Percentiles rank a stretch among this genome's conserved stretches.
Evolutionary conservation across 2,329 filamentous ascomycete genomes (phyloP).

Genomic region (Trichoderma sp.): DNA sequence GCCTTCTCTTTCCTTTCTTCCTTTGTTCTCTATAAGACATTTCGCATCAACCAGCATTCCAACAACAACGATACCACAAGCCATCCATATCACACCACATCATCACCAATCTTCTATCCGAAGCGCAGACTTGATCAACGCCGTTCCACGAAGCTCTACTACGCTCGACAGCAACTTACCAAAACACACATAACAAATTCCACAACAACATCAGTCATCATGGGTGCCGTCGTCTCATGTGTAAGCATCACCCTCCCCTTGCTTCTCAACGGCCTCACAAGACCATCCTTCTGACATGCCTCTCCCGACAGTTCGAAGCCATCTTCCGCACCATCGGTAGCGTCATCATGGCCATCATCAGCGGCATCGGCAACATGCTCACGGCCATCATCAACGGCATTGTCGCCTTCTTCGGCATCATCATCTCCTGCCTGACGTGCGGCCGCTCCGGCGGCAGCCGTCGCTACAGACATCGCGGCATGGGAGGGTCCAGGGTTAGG

Average conservation of each 20-base stretch:
- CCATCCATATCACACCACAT: background rate
- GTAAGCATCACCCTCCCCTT: conserved; percentile 56
- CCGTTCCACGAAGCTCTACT: background rate
- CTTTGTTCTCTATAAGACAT: background rate
- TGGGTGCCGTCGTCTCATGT: conserved; percentile 84
- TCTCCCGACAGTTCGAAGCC: conserved; percentile 53
- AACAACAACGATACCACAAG: background rate
- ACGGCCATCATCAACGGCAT: conserved; percentile 69
- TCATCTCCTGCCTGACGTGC: conserved; percentile 67
- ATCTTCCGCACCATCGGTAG: conserved; percentile 66
- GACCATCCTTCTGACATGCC: conserved; percentile 29
- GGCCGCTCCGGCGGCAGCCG: conserved; percentile 42
- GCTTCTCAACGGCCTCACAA: background rate
- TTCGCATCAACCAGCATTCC: background rate
- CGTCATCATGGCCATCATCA: conserved; percentile 68
- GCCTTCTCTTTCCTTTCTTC: background rate
- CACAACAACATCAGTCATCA: conserved; percentile 42
- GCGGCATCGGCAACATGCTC: conserved; percentile 65
- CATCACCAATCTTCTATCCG: background rate
- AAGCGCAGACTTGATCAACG: background rate
- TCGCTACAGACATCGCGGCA: conserved; percentile 7
- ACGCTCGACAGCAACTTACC: background rate
- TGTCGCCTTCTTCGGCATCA: conserved; percentile 64
- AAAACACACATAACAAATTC: background rate
- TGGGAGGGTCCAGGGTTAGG: background rate